Base-by-base conservation (phyloP, 2,329 filamentous ascomycete species). In the Didymosphaeria variabile region DNA sequence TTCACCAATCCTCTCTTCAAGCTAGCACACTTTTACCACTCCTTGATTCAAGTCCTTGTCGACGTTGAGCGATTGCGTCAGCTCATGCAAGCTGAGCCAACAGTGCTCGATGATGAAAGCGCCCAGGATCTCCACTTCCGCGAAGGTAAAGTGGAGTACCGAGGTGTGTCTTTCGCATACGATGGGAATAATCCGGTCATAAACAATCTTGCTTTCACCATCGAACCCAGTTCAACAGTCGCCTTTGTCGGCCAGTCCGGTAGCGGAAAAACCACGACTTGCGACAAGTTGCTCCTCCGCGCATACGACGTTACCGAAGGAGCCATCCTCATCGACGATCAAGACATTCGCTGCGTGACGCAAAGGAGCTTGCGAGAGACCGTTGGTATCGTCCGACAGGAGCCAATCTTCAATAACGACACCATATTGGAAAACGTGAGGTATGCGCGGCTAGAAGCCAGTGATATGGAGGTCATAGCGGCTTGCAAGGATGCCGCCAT, bases 341-440 rank as follows among this genome's bases (percentile, higher is more conserved):
- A 86, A 61, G 84, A 88, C 63, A 82, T 90, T 34, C 81, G 85
- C 12, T 75, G 85, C 47, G 80, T 90, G 2, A 86, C 82, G 0
- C 76, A 88, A 12, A 78, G 81, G 58, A 86, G 83, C 36, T 77
- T 90, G 6, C 81, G 87, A 17, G 80, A 85, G 19, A 78, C 79
- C 8, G 82, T 90, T 45, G 87, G 87, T 23, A 81, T 89, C 19
- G 87, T 90, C 0, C 87, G 87, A 7, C 85, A 90, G 73, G 85
- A 87, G 60, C 84, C 86, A 0, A 77, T 82, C 0, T 77, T 90
- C 13, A 89, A 90, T 77, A 87, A 89, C 69, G 81, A 83, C 19
- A 85, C 86, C 1, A 81, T 90, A 40, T 80, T 88, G 72, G 83
- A 88, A 23, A 90, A 89, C 68, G 77, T 90, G 23, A 81, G 82